Evolutionary conservation across 306 rosid genomes (phyloP), one percentile per base, ranked within the genome.

Genomic region (Cucurbita argyrosperma): DNA sequence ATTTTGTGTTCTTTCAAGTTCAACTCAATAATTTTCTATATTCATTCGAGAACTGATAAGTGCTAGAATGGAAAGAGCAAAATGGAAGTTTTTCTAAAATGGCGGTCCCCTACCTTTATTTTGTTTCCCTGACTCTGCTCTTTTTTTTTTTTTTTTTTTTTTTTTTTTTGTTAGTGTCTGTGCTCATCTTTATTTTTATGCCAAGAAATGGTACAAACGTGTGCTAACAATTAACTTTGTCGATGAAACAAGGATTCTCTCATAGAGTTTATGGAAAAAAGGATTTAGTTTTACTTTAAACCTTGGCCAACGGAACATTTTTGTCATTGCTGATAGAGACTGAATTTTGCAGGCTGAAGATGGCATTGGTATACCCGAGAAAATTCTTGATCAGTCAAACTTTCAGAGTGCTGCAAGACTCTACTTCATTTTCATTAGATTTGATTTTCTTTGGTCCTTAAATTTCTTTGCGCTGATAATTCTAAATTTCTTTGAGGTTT

Each of bases 401-500:
- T 94, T 91, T 76, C 97, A 89, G 60, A 89, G 59, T 74, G 84
- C 85, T 55, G 87, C 91, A 30, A 85, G 74, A 80, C 85, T 50
- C 78, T 94, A 94, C 84, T 94, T 94, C 81, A 18, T 86, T 9
- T 91, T 78, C 72, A 59, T 68, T 45, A 81, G 77, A 73, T 78
- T 39, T 40, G 70, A 84, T 80, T 14, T 85, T 80, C 21, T 94
- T 38, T 94, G 96, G 99, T 74, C 91, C 54, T 86, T 91, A 47
- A 58, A 76, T 79, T 91, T 89, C 84, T 89, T 89, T 75, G 90
- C 95, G 18, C 79, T 94, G 77, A 66, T 94, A 59, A 52, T 81
- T 71, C 87, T 91, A 80, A 94, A 94, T 82, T 94, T 94, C 87
- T 77, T 91, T 35, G 99, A 94, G 97, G 98, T 93, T 78, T 26